Percentiles rank a stretch among this genome's conserved stretches.
phyloP scores from a whole-genome alignment of 2,329 filamentous ascomycete species.

The Chrysoporthe cubensis region DNA sequence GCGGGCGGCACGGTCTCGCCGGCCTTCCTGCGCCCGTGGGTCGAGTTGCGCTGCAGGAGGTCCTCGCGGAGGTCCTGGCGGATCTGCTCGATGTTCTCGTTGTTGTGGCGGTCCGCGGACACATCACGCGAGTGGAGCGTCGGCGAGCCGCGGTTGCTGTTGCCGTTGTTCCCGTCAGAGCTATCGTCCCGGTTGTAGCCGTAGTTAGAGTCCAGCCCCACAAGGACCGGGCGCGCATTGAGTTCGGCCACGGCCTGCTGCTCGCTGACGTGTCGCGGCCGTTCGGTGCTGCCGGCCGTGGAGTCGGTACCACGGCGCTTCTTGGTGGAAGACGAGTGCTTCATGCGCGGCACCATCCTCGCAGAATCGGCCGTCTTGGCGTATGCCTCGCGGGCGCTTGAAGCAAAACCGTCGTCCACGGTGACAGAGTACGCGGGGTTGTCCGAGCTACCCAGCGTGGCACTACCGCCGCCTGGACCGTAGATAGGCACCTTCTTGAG shows the following conservation, averaged over 20 bases:
- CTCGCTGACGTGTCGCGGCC: slow-evolving; percentile 33
- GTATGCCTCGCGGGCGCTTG: slow-evolving; percentile 63
- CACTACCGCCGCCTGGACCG: slow-evolving; percentile 72
- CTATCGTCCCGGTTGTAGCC: slow-evolving; percentile 19
- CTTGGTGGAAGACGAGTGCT: slow-evolving; percentile 27
- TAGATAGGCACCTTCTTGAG: slow-evolving; percentile 87
- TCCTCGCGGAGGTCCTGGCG: slow-evolving; percentile 23
- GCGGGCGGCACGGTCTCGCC: slow-evolving; percentile 22
- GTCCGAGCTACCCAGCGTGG: slow-evolving; percentile 61
- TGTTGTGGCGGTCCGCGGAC: slow-evolving; percentile 18
- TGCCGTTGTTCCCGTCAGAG: slow-evolving; percentile 2
- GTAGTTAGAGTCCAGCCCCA: slow-evolving; percentile 20
- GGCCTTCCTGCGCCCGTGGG: slow-evolving; percentile 24
- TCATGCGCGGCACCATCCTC: slow-evolving; percentile 62
- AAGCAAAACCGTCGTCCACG: slow-evolving; percentile 71
- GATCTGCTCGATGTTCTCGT: slow-evolving; percentile 25
- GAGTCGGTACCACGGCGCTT: slow-evolving; percentile 1
- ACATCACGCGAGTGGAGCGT: slow-evolving; percentile 25
- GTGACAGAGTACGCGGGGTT: slow-evolving; percentile 84
- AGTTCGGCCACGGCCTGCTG: slow-evolving; percentile 38
- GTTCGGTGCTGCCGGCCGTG: slow-evolving; percentile 26
- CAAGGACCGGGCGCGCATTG: slow-evolving; percentile 20
- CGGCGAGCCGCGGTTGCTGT: slow-evolving; percentile 8
- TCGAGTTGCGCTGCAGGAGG: slow-evolving; percentile 22
- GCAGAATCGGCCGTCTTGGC: slow-evolving; percentile 64